Evolutionary conservation across 306 rosid species (phyloP).

Genomic region (Crotalaria pallida): DNA sequence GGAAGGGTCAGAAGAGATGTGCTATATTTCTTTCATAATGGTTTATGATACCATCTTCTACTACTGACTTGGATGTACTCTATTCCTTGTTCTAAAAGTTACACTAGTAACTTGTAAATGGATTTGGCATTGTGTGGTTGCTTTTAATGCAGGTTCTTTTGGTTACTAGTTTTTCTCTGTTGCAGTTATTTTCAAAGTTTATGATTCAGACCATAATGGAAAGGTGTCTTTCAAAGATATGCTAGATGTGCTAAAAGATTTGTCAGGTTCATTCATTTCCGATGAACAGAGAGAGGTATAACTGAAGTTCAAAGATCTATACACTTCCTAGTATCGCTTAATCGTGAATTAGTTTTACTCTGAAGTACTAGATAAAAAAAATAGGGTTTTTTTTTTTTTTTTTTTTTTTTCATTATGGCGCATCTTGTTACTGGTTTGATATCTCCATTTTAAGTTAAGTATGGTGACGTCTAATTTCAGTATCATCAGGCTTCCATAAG

Average conservation of each 20-base stretch:
- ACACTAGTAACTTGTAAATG: not conserved
- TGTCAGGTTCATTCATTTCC: constrained; percentile 81
- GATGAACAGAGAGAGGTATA: constrained; percentile 90
- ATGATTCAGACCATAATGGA: constrained; percentile 72
- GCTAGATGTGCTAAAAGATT: constrained; percentile 69
- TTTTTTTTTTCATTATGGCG: not conserved
- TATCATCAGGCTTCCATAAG: not conserved
- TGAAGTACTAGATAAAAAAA: not conserved
- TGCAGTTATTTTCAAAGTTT: constrained; percentile 80
- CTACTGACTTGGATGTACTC: not conserved
- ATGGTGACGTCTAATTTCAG: not conserved
- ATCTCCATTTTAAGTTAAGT: constrained; percentile 1
- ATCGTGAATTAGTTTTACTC: not conserved
- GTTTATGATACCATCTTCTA: not conserved
- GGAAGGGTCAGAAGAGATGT: not conserved
- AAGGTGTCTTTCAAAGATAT: constrained; percentile 76
- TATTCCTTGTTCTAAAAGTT: not conserved
- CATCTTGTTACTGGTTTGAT: constrained; percentile 13
- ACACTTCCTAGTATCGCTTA: not conserved
- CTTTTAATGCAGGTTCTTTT: not conserved
- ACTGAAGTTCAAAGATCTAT: constrained; percentile 11
- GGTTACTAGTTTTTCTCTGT: constrained; percentile 1
- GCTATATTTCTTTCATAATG: not conserved
- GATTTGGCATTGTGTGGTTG: constrained; percentile 6
- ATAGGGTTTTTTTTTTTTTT: too few species aligned